Base-by-base conservation (phyloP, 208 protist species). In the Trypanosoma boissoni region DNA sequence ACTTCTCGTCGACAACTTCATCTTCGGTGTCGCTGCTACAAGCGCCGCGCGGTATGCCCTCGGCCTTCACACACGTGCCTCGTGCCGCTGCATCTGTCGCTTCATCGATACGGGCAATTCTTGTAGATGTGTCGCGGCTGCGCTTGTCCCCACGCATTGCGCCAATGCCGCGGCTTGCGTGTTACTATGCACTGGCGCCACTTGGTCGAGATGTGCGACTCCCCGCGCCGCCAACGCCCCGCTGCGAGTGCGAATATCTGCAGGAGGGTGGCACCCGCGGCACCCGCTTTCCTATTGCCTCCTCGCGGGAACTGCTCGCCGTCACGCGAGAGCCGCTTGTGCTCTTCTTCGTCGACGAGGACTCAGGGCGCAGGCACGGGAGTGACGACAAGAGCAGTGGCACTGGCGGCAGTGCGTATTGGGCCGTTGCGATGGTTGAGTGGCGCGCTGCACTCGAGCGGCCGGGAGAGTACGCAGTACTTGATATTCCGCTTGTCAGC, bases 301-400 rank as follows among this genome's bases (percentile, higher is more conserved):
- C 78, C 27, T 27, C 76, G 21, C 48, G 67, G 0, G 62, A 86
- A 39, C 54, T 86, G 41, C 62, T 78, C 1, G 62, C 64, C 7
- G 58, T 83, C 20, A 71, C 74, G 48, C 80, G 85, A 0, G 83
- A 88, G 61, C 85, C 83, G n/a, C 80, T 95, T 6, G 80, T 82
- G 14, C 46, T 95, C 10, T 92, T 91, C 66, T 78, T 92, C 37
- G 55, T 88, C 12, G 83, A 92, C 45, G 88, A 88, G 39, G 80
- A 81, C 20, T 72, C 72, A 18, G 20, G 37, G n/a, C 26, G 62
- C 56, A 43, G 56, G 7, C 37, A 39, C 3, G 45, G 41, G 36
- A 16, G 55, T 5, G 48, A 41, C 3, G 20, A 8, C 21, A 41
- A 36, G n/a, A 58, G n/a, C 28, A 23, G 27, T 26, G 6, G 10